phyloP scores from a whole-genome alignment of 2,329 filamentous ascomycete species.

The Passalora sequoiae region DNA sequence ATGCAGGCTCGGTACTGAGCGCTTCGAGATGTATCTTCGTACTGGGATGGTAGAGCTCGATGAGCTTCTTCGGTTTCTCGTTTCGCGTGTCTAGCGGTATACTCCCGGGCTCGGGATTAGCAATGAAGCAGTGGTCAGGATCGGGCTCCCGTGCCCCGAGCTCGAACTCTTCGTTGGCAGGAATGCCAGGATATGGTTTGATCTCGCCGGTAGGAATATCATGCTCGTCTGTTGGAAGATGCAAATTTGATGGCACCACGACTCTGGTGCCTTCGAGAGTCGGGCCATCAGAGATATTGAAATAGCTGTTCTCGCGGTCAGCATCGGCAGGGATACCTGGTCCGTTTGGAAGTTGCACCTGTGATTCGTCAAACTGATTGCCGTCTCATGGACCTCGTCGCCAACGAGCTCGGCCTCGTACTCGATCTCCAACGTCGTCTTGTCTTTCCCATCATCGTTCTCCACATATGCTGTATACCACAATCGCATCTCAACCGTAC shows the following conservation, averaged over 20 bases:
- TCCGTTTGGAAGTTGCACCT: slow-evolving; percentile 50
- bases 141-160: slow-evolving; percentile 66
- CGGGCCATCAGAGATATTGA: slow-evolving; percentile 60
- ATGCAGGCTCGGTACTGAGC: slow-evolving; percentile 85
- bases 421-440: slow-evolving; percentile 73
- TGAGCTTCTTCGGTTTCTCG: slow-evolving; percentile 60
- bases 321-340: slow-evolving; percentile 9
- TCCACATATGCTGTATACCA: slow-evolving; percentile 74
- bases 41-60: slow-evolving; percentile 66
- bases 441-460: slow-evolving; percentile 54
- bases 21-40: slow-evolving; percentile 79
- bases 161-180: slow-evolving; percentile 62
- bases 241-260: slow-evolving; percentile 54
- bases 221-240: slow-evolving; percentile 67
- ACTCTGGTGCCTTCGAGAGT: slow-evolving; percentile 60
- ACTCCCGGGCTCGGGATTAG: slow-evolving; percentile 56
- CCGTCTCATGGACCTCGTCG: slow-evolving; percentile 76
- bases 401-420: slow-evolving; percentile 78
- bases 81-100: slow-evolving; percentile 50
- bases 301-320: slow-evolving; percentile 47
- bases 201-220: slow-evolving; percentile 71
- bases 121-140: slow-evolving; percentile 87
- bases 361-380: slow-evolving; percentile 92
- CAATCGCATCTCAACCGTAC: slow-evolving; percentile 70
- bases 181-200: slow-evolving; percentile 59